phyloP scores from a whole-genome alignment of 1,284 basidiomycete species.

The Thelephora terrestris region DNA sequence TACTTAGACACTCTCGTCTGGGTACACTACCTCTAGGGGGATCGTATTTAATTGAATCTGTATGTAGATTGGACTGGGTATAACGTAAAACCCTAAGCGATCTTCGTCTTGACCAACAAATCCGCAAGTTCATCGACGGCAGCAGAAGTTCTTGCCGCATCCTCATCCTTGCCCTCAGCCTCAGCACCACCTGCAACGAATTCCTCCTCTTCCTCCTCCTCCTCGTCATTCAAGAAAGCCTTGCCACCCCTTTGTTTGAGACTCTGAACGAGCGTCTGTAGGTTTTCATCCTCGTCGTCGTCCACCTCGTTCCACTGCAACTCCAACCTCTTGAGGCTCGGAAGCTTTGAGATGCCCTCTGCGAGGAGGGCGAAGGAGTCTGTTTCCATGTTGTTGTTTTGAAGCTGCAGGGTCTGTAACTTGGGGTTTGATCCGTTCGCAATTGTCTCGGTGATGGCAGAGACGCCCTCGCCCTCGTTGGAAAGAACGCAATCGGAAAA shows the following conservation, averaged over 20 bases:
- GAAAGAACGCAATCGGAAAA: constrained; percentile 90
- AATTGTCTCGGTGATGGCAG: constrained; percentile 55
- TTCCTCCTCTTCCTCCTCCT: constrained; percentile 75
- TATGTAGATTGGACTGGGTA: too few species aligned
- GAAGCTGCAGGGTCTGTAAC: constrained; percentile 69
- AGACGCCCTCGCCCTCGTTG: constrained; percentile 47
- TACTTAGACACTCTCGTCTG: too few species aligned
- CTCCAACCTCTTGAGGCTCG: constrained; percentile 58
- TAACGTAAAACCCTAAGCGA: constrained; percentile 14
- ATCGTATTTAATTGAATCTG: too few species aligned
- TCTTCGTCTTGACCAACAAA: constrained; percentile 44
- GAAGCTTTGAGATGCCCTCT: constrained; percentile 52
- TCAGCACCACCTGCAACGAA: constrained; percentile 48
- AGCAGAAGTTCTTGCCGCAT: constrained; percentile 16
- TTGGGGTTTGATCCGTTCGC: constrained; percentile 65
- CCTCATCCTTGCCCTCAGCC: constrained; percentile 33
- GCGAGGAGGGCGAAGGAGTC: constrained; percentile 62
- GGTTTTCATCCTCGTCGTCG: constrained; percentile 63
- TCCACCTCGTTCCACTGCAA: constrained; percentile 84
- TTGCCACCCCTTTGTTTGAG: constrained; percentile 63
- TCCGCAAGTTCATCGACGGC: constrained; percentile 49
- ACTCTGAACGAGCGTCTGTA: constrained; percentile 54
- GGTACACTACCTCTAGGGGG: too few species aligned
- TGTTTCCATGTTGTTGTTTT: constrained; percentile 84
- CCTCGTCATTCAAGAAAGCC: constrained; percentile 52